Conservation (phyloP, 2,329 filamentous ascomycete species). For the Chaetomiaceae sp. region DNA sequence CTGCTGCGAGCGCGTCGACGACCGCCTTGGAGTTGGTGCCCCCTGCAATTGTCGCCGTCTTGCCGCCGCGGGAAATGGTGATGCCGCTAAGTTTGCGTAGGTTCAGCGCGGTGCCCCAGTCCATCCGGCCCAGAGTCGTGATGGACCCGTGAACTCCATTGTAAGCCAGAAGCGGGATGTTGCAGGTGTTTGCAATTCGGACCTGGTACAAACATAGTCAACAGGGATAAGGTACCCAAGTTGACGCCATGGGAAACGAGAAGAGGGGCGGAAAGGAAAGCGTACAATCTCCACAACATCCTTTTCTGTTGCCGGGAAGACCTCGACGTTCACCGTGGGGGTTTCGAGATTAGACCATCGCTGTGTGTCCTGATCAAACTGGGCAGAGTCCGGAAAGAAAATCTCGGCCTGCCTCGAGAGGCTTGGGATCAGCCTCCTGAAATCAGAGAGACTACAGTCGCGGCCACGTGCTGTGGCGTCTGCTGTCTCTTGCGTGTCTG, state of each 20-base stretch:
- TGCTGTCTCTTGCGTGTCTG: too few relatives aligned
- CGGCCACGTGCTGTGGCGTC: too few relatives aligned
- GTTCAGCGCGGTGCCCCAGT: constrained; percentile 47
- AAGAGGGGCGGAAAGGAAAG: not conserved
- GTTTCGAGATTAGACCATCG: constrained; percentile 43
- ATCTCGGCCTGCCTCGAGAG: constrained; percentile 39
- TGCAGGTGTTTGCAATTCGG: constrained; percentile 42
- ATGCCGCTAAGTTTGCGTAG: constrained; percentile 42
- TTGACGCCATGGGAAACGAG: too few relatives aligned
- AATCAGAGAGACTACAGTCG: constrained; percentile 2
- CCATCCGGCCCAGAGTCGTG: constrained; percentile 44
- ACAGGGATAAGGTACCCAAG: not conserved
- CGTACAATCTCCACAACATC: constrained; percentile 47
- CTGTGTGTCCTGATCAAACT: constrained; percentile 35
- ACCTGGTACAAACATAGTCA: constrained; percentile 31
- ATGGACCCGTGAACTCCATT: constrained; percentile 50
- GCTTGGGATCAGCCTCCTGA: constrained; percentile 25
- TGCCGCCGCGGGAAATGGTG: constrained; percentile 37
- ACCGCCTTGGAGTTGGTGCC: constrained; percentile 43
- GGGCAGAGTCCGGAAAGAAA: constrained; percentile 37
- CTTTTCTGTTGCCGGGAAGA: constrained; percentile 42
- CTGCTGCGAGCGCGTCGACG: constrained; percentile 44
- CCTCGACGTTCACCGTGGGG: constrained; percentile 42
- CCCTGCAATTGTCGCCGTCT: constrained; percentile 45
- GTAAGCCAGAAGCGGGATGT: constrained; percentile 47